Percentiles rank a stretch among this genome's conserved stretches.
phyloP scores from a whole-genome alignment of 345 rosid genomes.

The Ricinus communis region DNA sequence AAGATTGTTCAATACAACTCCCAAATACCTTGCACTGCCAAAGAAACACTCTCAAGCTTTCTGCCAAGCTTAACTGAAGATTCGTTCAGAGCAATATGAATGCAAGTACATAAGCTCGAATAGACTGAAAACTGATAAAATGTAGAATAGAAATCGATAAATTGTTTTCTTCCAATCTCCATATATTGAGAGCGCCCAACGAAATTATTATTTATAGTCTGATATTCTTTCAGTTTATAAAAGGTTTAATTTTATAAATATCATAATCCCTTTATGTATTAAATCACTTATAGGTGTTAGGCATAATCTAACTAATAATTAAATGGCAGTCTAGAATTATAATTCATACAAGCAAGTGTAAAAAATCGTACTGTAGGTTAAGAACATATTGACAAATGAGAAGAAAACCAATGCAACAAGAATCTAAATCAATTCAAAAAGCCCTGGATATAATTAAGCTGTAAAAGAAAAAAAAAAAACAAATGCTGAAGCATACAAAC shows the following conservation, averaged over 20 bases:
- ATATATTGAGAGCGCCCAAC: no score
- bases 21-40: background rate
- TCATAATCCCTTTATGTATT: no score
- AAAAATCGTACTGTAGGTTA: background rate
- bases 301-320: no score
- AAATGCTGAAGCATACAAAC: constrained; percentile 35
- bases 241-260: no score
- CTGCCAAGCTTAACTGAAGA: background rate
- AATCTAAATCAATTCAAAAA: constrained; percentile 3
- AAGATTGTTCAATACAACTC: background rate
- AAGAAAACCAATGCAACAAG: background rate
- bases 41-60: background rate
- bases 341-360: background rate
- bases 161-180: background rate
- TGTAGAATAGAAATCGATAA: no score
- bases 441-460: background rate
- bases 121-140: background rate
- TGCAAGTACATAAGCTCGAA: background rate
- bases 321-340: background rate
- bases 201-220: no score
- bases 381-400: constrained; percentile 6
- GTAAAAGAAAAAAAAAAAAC: background rate
- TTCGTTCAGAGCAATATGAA: background rate
- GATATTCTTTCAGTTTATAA: no score
- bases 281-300: background rate